phyloP scores from a whole-genome alignment of 192 early-diverging fungal genomes.

The Coemansia sp. region DNA sequence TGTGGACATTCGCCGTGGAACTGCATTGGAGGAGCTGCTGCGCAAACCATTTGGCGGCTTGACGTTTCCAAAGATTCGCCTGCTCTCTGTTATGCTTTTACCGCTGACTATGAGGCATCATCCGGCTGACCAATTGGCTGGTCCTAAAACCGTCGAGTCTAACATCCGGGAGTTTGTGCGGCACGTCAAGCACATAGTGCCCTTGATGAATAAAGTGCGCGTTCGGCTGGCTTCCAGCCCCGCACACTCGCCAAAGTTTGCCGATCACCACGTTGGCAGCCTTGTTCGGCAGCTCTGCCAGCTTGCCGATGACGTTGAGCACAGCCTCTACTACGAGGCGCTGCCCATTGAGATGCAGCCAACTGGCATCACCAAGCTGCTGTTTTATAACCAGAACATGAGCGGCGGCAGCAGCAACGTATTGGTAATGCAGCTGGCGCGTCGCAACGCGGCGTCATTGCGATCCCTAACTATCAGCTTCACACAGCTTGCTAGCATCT shows the following conservation, averaged over 20 bases:
- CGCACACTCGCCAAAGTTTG: background rate
- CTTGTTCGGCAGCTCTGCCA: background rate
- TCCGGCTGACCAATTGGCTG: background rate
- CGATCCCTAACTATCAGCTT: background rate
- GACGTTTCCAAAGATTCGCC: background rate
- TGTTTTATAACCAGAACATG: background rate
- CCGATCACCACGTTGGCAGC: background rate
- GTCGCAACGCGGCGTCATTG: background rate
- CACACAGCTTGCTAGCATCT: background rate
- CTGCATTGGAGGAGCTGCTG: background rate
- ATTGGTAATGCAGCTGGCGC: background rate
- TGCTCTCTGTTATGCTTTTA: background rate
- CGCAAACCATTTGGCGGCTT: background rate
- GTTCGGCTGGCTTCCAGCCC: background rate
- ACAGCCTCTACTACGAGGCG: background rate
- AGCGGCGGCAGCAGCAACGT: background rate
- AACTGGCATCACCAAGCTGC: background rate
- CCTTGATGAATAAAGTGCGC: background rate
- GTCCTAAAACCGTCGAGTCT: background rate
- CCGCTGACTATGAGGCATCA: background rate
- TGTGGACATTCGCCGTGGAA: background rate
- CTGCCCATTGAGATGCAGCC: background rate
- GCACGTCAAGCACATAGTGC: background rate
- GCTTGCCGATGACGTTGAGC: background rate
- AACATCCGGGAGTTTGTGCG: background rate